Evolutionary conservation across 805 yeast genomes (phyloP).

Genomic region (Kodamaea nitidulidarum): DNA sequence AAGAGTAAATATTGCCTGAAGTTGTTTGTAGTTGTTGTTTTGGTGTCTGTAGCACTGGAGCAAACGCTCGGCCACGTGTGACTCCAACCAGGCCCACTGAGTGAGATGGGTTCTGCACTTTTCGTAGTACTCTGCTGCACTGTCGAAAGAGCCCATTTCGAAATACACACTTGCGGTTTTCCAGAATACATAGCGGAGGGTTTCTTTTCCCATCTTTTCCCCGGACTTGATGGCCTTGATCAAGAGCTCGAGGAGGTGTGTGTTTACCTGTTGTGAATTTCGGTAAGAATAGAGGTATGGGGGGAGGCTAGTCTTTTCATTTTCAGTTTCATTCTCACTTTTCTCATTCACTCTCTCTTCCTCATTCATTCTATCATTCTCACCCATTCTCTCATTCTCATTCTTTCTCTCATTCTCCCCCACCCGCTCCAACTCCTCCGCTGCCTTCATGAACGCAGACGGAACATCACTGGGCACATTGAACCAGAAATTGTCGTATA

Average conservation of each 20-base stretch:
- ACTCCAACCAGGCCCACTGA: conserved; percentile 36
- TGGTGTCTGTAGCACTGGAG: conserved; percentile 33
- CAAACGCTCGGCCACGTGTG: conserved; percentile 30
- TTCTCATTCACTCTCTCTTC: not conserved
- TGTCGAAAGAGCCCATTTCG: not conserved
- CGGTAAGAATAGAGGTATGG: not conserved
- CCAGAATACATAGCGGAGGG: conserved; percentile 26
- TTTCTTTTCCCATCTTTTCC: not conserved
- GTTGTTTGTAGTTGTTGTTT: conserved; percentile 18
- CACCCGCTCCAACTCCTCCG: conserved; percentile 14
- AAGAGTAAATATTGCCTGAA: conserved; percentile 5
- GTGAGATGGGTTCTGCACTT: conserved; percentile 8
- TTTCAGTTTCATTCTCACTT: not conserved
- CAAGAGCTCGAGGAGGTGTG: not conserved
- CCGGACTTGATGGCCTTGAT: not conserved
- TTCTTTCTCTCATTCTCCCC: not conserved
- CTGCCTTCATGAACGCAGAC: conserved; percentile 25
- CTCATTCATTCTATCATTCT: not conserved
- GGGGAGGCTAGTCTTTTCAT: not conserved
- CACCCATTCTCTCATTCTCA: not conserved
- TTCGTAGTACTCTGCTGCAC: conserved; percentile 21
- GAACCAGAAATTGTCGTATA: conserved; percentile 14
- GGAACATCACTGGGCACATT: conserved; percentile 29
- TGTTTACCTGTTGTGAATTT: not conserved
- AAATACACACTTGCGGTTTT: conserved; percentile 50